These are phyloP conservation scores for Phialocephala subalpina DNA, from an alignment of 2,329 filamentous ascomycete genomes.

Conservation along the genomic window DNA sequence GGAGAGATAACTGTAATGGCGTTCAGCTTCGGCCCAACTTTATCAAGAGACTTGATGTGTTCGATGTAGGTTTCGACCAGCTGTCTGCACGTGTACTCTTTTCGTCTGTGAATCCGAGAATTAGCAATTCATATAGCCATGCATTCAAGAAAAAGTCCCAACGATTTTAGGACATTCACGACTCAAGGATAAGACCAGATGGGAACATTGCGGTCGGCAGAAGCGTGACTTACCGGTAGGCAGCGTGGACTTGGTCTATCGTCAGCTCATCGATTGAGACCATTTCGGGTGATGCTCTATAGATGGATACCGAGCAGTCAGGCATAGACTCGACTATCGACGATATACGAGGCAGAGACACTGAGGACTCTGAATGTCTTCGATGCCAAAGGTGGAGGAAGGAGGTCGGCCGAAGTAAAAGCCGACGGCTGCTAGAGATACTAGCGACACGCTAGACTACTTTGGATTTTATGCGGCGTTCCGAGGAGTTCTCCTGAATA, in stretches of 20 bases:
- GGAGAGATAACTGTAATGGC: slow-evolving; percentile 23
- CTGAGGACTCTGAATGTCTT: no score
- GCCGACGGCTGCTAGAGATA: no score
- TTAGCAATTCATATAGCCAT: no score
- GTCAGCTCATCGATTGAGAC: slow-evolving; percentile 27
- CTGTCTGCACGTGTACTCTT: slow-evolving; percentile 26
- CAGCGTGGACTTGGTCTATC: slow-evolving; percentile 24
- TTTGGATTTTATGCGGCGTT: no score
- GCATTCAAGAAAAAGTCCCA: no score
- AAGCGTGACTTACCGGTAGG: background rate
- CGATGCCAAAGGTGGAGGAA: no score
- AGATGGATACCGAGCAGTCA: background rate
- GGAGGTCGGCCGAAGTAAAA: no score
- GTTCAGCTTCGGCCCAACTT: slow-evolving; percentile 26
- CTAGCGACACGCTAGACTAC: no score
- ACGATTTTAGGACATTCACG: no score
- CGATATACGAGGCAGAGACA: background rate
- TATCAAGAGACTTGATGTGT: slow-evolving; percentile 25
- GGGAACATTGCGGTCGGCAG: no score
- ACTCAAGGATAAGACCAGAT: no score
- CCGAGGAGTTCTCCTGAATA: no score
- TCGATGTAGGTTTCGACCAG: slow-evolving; percentile 27
- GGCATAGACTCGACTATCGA: background rate
- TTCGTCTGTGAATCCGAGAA: slow-evolving; percentile 17
- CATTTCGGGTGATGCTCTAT: slow-evolving; percentile 10